Percentiles rank a stretch among this genome's conserved stretches.
Evolutionary conservation across 805 yeast genomes (phyloP).

Genomic region (Pichia cephalocereana): DNA sequence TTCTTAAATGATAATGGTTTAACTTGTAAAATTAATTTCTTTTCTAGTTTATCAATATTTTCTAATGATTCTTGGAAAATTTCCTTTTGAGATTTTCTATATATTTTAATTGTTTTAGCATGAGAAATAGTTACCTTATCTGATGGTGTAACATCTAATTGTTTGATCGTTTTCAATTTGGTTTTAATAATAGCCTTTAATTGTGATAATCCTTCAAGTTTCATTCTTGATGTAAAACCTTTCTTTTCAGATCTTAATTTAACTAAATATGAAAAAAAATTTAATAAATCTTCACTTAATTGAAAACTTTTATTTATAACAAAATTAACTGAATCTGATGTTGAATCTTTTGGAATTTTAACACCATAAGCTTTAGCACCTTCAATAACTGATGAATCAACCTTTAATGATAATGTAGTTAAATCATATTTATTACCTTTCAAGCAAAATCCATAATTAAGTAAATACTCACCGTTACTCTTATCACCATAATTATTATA

Average conservation of each 20-base stretch:
- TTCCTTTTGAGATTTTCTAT: slow-evolving; percentile 39
- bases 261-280: slow-evolving; percentile 47
- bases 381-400: slow-evolving; percentile 27
- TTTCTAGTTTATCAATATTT: slow-evolving; percentile 36
- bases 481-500: slow-evolving; percentile 79
- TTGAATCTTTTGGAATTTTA: slow-evolving; percentile 31
- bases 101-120: slow-evolving; percentile 32
- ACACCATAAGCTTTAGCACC: slow-evolving; percentile 30
- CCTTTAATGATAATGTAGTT: slow-evolving; percentile 51
- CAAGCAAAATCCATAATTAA: slow-evolving; percentile 71
- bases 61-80: slow-evolving; percentile 39
- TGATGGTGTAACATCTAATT: slow-evolving; percentile 19
- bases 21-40: slow-evolving; percentile 31
- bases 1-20: slow-evolving; percentile 51
- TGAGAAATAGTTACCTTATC: slow-evolving; percentile 16
- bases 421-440: slow-evolving; percentile 44
- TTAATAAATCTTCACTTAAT: slow-evolving; percentile 35
- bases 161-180: slow-evolving; percentile 36
- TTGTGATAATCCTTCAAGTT: slow-evolving; percentile 52
- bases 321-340: slow-evolving; percentile 31
- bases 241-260: slow-evolving; percentile 38
- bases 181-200: slow-evolving; percentile 41
- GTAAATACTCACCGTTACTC: slow-evolving; percentile 53
- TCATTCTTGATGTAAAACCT: slow-evolving; percentile 40
- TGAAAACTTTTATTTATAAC: slow-evolving; percentile 17